Evolutionary conservation across 106 monocot species (phyloP), one percentile per base, ranked within the genome.

Genomic region (Dendrobium huoshanense): DNA sequence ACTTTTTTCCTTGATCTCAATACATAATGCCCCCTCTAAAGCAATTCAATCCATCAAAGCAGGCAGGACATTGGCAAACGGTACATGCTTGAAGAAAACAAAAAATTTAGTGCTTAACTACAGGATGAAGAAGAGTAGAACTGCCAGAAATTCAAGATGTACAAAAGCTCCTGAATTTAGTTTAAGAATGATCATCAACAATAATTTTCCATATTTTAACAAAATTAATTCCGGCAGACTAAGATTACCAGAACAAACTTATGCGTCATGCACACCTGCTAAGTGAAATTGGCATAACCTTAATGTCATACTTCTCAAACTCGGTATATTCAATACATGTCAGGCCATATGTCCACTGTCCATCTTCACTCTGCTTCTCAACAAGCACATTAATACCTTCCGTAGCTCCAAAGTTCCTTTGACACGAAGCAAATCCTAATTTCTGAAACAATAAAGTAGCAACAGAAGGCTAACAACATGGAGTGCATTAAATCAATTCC

Each of bases 281-380:
- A 55, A 82, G 79, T 77, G 86, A 84, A 73, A 79, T 33, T 80
- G 89, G 81, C n/a, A 70, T 75, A 77, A 85, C 85, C 49, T 59
- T 81, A 75, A 92, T 92, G 41, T 89, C 94, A 88, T 86, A 92
- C 78, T 94, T 94, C 68, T 98, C 92, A 84, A 98, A 98, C 75
- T 98, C 97, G 43, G 97, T 98, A 82, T 98, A 98, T 61, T 98
- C 97, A 75, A 98, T 88, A 73, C 97, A 98, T 77, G 97, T 86
- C 55, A 98, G 78, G 40, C 97, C 97, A 87, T 94, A 98, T 54
- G 85, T 86, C 94, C 94, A 98, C 55, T 85, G 79, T 1, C 94
- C 89, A 77, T 92, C 77, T 79, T 55, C 51, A 31, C 82, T 91
- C 58, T 87, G 80, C 77, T 89, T 98, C 79, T 98, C 97, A 40